phyloP scores from a whole-genome alignment of 2,329 filamentous ascomycete species.

The Fusarium anguioides region DNA sequence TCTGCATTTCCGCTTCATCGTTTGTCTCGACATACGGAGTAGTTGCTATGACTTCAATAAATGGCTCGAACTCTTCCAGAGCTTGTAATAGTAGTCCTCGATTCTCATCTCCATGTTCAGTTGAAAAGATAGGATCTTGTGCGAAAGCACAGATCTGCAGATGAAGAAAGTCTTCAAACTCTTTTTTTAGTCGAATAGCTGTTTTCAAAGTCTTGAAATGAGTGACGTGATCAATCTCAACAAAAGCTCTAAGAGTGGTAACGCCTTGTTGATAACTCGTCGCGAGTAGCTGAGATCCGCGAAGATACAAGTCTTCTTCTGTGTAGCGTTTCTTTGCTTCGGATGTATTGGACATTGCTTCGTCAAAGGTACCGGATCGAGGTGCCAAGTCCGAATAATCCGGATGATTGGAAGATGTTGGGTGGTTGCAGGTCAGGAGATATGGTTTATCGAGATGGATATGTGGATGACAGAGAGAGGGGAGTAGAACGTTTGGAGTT shows the following conservation, averaged over 20 bases:
- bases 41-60: not conserved
- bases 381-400: slow-evolving; percentile 11
- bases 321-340: slow-evolving; percentile 27
- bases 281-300: slow-evolving; percentile 11
- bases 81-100: not conserved
- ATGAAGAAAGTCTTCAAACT: not conserved
- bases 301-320: slow-evolving; percentile 8
- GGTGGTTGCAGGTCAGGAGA: slow-evolving; percentile 4
- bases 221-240: slow-evolving; percentile 16
- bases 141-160: slow-evolving; percentile 18
- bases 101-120: not conserved
- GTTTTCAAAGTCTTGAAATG: not conserved
- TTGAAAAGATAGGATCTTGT: slow-evolving; percentile 20
- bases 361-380: not conserved
- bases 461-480: slow-evolving; percentile 19
- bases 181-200: not conserved
- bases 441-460: slow-evolving; percentile 23
- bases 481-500: not conserved
- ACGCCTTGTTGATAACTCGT: slow-evolving; percentile 12
- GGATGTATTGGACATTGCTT: slow-evolving; percentile 9
- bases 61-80: not conserved
- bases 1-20: not conserved
- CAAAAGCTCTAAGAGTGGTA: not conserved
- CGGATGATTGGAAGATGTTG: not conserved
- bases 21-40: slow-evolving; percentile 7